phyloP scores from a whole-genome alignment of 2,329 filamentous ascomycete species.

The Colletotrichum cereale region DNA sequence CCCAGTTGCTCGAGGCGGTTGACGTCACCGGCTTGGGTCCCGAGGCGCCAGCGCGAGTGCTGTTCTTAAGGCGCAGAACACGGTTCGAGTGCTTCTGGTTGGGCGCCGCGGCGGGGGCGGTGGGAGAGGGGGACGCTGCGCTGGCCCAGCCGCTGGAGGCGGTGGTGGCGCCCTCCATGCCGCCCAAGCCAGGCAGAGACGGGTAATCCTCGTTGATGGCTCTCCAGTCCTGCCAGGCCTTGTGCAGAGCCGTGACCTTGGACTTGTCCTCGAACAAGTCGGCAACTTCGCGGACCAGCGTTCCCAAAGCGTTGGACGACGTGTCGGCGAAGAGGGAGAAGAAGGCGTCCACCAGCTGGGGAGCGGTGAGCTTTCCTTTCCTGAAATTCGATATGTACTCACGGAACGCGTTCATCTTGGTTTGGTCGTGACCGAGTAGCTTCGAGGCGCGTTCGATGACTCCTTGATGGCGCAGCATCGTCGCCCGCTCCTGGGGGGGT shows the following conservation, averaged over 20 bases:
- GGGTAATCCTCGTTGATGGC: constrained; percentile 97
- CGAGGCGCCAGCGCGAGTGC: constrained; percentile 58
- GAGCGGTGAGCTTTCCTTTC: constrained; percentile 75
- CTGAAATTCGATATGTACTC: constrained; percentile 83
- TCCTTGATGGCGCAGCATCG: constrained; percentile 81
- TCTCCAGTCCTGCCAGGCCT: constrained; percentile 95
- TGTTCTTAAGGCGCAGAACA: constrained; percentile 71
- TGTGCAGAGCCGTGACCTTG: constrained; percentile 80
- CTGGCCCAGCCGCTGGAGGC: constrained; percentile 70
- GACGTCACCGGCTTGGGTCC: constrained; percentile 42
- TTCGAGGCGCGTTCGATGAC: constrained; percentile 88
- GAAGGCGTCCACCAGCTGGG: constrained; percentile 86
- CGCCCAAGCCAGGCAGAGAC: constrained; percentile 81
- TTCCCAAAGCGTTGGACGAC: constrained; percentile 84
- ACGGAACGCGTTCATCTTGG: constrained; percentile 84
- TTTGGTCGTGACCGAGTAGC: constrained; percentile 81
- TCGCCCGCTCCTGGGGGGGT: constrained; percentile 83
- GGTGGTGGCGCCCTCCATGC: constrained; percentile 72
- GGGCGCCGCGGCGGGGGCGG: constrained; percentile 52
- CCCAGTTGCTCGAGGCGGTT: constrained; percentile 43
- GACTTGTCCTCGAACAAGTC: constrained; percentile 89
- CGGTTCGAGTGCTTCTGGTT: constrained; percentile 65
- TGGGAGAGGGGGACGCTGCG: constrained; percentile 71
- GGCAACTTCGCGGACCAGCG: constrained; percentile 89
- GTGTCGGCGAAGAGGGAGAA: constrained; percentile 87